Conservation (phyloP, 2,329 filamentous ascomycete genomes). For the Aspergillus sp. region DNA sequence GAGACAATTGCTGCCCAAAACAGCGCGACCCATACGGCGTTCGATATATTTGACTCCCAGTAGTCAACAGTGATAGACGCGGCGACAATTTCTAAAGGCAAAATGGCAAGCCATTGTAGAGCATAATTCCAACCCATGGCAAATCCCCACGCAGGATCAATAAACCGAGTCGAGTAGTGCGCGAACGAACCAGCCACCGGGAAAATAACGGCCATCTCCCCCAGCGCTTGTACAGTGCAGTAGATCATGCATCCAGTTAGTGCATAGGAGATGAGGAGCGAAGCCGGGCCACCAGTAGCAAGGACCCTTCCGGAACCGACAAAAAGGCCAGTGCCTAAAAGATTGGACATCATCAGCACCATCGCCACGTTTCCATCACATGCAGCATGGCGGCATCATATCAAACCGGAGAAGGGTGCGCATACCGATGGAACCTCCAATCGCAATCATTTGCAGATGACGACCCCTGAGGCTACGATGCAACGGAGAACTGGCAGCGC, state of each 20-base stretch:
- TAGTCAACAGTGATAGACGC: constrained; percentile 81
- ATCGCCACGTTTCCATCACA: not conserved
- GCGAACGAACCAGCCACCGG: constrained; percentile 91
- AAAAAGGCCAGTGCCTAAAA: constrained; percentile 74
- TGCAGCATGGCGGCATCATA: not conserved
- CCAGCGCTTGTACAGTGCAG: constrained; percentile 86
- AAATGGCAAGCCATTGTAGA: constrained; percentile 79
- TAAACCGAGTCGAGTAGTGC: constrained; percentile 84
- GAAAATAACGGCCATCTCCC: constrained; percentile 86
- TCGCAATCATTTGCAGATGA: constrained; percentile 97
- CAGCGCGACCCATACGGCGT: constrained; percentile 76
- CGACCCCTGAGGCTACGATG: constrained; percentile 76
- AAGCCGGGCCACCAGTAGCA: constrained; percentile 71
- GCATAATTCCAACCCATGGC: constrained; percentile 96
- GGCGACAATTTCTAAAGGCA: constrained; percentile 84
- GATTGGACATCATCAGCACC: constrained; percentile 13
- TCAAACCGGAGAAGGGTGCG: not conserved
- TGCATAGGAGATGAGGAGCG: constrained; percentile 72
- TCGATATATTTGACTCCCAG: constrained; percentile 67
- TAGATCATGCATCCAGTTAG: constrained; percentile 86
- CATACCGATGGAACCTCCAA: constrained; percentile 82
- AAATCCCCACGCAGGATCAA: constrained; percentile 93
- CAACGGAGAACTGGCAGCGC: constrained; percentile 72
- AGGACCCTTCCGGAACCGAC: constrained; percentile 76
- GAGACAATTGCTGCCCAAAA: constrained; percentile 73